These are phyloP conservation scores for Exophiala dermatitidis DNA, from an alignment of 2,329 filamentous ascomycete species.

Conservation along the genomic window DNA sequence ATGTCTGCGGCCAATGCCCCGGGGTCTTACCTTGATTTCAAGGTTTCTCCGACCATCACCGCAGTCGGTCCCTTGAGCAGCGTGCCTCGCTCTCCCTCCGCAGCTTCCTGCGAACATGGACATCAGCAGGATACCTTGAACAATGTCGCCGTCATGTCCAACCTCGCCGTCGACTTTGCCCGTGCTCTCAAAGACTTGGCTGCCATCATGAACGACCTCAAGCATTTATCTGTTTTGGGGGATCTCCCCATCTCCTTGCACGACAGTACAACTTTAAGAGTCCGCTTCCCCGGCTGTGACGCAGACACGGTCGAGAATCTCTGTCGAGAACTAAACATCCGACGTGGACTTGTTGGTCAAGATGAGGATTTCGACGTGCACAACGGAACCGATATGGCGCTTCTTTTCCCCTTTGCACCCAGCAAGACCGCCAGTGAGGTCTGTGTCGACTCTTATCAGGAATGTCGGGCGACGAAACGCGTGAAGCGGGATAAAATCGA, in stretches of 20 bases:
- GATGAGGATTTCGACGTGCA: constrained; percentile 66
- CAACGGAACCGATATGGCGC: constrained; percentile 62
- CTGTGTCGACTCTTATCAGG: constrained; percentile 33
- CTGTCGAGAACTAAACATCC: constrained; percentile 79
- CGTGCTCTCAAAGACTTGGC: constrained; percentile 78
- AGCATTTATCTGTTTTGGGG: constrained; percentile 66
- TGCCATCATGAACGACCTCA: constrained; percentile 71
- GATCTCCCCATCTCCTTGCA: constrained; percentile 76
- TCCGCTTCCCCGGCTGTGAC: constrained; percentile 89
- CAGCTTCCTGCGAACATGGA: constrained; percentile 33
- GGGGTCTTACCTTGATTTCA: constrained; percentile 83
- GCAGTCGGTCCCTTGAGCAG: constrained; percentile 65
- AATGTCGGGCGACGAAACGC: constrained; percentile 28
- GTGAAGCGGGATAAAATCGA: constrained; percentile 41
- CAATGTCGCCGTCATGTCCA: constrained; percentile 73
- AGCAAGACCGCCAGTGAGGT: constrained; percentile 45
- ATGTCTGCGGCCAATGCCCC: constrained; percentile 43
- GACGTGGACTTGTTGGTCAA: constrained; percentile 69
- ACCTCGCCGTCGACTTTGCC: constrained; percentile 80
- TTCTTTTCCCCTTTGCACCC: constrained; percentile 82
- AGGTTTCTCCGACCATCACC: constrained; percentile 80
- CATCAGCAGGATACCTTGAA: constrained; percentile 58
- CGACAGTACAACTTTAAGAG: constrained; percentile 59
- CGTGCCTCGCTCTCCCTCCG: constrained; percentile 24
- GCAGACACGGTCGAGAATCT: constrained; percentile 71